A percentile compares a stretch with the other conserved stretches of the same genome.
These are phyloP conservation scores for Microdochium nivale DNA, from an alignment of 2,329 filamentous ascomycete species.

Conservation along the genomic window DNA sequence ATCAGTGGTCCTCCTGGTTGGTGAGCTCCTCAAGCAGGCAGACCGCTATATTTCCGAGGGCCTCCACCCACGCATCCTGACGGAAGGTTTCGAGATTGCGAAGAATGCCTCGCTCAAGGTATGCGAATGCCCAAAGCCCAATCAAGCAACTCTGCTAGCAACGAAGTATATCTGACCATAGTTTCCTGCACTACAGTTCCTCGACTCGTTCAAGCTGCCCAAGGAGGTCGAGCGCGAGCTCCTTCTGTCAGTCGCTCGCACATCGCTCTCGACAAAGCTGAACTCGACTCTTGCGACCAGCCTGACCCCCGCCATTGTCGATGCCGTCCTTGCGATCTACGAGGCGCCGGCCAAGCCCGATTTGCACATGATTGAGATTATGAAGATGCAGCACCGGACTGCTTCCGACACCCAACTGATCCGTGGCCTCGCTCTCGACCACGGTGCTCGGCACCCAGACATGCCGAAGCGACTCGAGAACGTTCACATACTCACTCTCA, in stretches of 20 bases:
- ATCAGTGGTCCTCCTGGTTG: constrained; percentile 88
- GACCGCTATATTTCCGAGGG: constrained; percentile 94
- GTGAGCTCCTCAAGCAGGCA: constrained; percentile 95
- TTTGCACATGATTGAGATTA: constrained; percentile 98
- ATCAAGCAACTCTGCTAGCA: neutral
- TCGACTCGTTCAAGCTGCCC: constrained; percentile 86
- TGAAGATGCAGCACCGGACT: constrained; percentile 99
- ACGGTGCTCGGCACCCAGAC: constrained; percentile 92
- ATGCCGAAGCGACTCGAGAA: constrained; percentile 98
- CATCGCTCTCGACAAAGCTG: constrained; percentile 90
- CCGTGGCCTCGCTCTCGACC: constrained; percentile 83
- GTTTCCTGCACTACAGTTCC: constrained; percentile 51
- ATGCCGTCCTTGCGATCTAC: constrained; percentile 92
- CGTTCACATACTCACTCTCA: constrained; percentile 88
- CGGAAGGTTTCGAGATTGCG: constrained; percentile 94
- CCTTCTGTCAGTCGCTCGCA: constrained; percentile 84
- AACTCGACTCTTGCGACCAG: constrained; percentile 82
- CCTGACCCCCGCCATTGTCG: constrained; percentile 90
- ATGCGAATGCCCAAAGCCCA: constrained; percentile 1
- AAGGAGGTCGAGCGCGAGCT: constrained; percentile 89
- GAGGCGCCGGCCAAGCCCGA: constrained; percentile 85
- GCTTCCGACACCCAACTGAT: constrained; percentile 96
- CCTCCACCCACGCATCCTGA: constrained; percentile 93
- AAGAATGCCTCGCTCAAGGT: constrained; percentile 89
- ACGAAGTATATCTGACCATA: constrained; percentile 4